These are phyloP conservation scores for Suhomyces sp. DNA, from an alignment of 805 yeast species.

Conservation along the genomic window DNA sequence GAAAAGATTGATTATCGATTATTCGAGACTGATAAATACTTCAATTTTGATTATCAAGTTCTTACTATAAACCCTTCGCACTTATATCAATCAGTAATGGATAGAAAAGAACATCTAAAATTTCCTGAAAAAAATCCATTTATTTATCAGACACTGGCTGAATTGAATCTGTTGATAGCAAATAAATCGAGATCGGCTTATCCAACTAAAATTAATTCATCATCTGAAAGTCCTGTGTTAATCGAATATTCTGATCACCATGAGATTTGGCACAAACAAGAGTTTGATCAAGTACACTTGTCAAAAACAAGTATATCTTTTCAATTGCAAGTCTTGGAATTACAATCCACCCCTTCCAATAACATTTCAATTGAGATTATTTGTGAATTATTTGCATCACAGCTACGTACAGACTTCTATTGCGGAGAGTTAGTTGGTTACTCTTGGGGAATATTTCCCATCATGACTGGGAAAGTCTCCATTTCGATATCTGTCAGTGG, in stretches of 20 bases:
- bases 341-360: constrained; percentile 34
- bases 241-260: constrained; percentile 29
- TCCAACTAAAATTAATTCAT: constrained; percentile 26
- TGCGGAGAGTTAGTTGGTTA: constrained; percentile 55
- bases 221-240: constrained; percentile 34
- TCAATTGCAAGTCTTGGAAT: constrained; percentile 36
- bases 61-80: constrained; percentile 6
- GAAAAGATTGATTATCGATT: background rate
- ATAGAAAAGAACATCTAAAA: constrained; percentile 9
- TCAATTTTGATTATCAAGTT: constrained; percentile 42
- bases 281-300: constrained; percentile 22
- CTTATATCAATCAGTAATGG: constrained; percentile 1
- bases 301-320: constrained; percentile 44
- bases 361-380: constrained; percentile 55
- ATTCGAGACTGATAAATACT: constrained; percentile 35
- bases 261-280: constrained; percentile 55
- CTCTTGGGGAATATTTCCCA: constrained; percentile 56
- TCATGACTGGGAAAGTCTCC: constrained; percentile 53
- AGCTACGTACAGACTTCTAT: constrained; percentile 45
- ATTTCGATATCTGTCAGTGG: constrained; percentile 57
- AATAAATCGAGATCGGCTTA: constrained; percentile 7
- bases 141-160: constrained; percentile 30
- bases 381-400: constrained; percentile 44
- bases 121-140: constrained; percentile 36
- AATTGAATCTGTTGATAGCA: constrained; percentile 21